Evolutionary conservation across 2,329 filamentous ascomycete species (phyloP), one percentile per base, ranked within the genome.

Genomic region (Sarocladium strictum): DNA sequence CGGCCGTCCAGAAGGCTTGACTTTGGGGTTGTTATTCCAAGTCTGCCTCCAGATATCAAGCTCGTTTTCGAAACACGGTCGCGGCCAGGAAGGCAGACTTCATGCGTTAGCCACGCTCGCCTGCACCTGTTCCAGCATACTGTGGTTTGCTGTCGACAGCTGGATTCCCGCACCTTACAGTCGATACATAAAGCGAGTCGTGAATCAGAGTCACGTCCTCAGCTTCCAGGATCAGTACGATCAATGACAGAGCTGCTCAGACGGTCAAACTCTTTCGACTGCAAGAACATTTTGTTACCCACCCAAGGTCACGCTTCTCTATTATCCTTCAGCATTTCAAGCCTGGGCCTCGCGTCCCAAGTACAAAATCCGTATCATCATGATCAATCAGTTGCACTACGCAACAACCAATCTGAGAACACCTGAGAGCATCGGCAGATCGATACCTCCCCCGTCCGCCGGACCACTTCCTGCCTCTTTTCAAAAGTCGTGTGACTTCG

Each of bases 21-120:
- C 17, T n/a, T 40, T 24, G 26, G 15, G 21, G 29, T 12, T 11
- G 9, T 21, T 15, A 9, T 15, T 33, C 27, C 26, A 21, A 24
- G 4, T 51, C 47, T 51, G 47, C 47, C 32, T 51, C 47, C 17
- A 35, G 19, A 51, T 3, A 24, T 27, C 19, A 53, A 38, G 19
- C 50, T 24, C 29, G 35, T 3, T 27, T 27, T 38, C 50, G 33
- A 40, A 38, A 24, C 32, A 14, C 50, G 50, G 50, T 40, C 50
- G 50, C 50, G 50, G 32, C 50, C 50, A 40, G 50, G 17, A 53
- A 53, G 50, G 50, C 50, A 53, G 50, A 53, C 50, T 53, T 23
- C 21, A 38, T 53, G 50, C 50, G 7, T 27, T 53, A 53, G 32
- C 32, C 32, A 38, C 50, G 12, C 33, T 38, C 32, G 23, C 7